phyloP scores from a whole-genome alignment of 2,329 filamentous ascomycete genomes.

The Fusarium brevicatenulatum region DNA sequence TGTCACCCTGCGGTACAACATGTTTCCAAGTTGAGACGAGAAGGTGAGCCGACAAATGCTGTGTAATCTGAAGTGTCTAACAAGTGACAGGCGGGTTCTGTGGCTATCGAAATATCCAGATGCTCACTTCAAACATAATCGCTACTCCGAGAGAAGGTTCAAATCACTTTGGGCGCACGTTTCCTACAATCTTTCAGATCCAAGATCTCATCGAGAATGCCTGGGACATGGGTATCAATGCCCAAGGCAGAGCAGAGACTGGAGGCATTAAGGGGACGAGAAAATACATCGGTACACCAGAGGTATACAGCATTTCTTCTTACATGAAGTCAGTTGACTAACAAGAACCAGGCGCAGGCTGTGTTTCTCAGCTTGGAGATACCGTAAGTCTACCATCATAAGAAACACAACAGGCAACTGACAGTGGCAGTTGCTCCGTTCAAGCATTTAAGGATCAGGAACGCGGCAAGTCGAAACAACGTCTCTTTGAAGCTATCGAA shows the following conservation, averaged over 20 bases:
- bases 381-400: conserved; percentile 56
- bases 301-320: conserved; percentile 61
- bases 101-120: conserved; percentile 95
- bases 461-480: conserved; percentile 56
- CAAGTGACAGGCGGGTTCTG: conserved; percentile 78
- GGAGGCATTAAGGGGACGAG: conserved; percentile 88
- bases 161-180: conserved; percentile 65
- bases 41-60: conserved; percentile 60
- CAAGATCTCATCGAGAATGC: conserved; percentile 89
- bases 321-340: background rate
- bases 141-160: conserved; percentile 65
- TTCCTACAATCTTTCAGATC: conserved; percentile 83
- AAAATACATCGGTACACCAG: conserved; percentile 94
- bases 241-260: conserved; percentile 79
- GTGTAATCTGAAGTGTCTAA: background rate
- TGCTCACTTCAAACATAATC: conserved; percentile 83
- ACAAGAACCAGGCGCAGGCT: conserved; percentile 72
- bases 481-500: conserved; percentile 75
- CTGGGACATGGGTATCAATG: conserved; percentile 87
- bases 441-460: conserved; percentile 65
- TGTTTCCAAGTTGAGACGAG: conserved; percentile 81
- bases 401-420: background rate
- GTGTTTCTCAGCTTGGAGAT: conserved; percentile 78
- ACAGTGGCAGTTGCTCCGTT: conserved; percentile 65
- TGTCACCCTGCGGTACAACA: conserved; percentile 82